Conservation (phyloP, 169 alveolate genomes). For the Babesia gibsoni region DNA sequence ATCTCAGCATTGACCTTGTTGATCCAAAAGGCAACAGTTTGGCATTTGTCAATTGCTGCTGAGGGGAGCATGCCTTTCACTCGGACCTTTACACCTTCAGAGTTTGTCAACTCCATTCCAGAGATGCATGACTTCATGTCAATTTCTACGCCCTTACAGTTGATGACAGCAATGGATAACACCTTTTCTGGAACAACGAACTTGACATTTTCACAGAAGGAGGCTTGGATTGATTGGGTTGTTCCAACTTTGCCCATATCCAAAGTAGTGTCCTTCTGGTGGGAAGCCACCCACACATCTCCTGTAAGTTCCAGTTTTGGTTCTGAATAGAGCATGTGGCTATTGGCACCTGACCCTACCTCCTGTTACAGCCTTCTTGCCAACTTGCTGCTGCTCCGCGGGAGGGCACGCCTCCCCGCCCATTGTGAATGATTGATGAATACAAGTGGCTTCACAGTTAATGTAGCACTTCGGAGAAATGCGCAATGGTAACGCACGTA, state of each 20-base stretch:
- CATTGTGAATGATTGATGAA: no score
- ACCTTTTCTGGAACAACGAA: slow-evolving; percentile 49
- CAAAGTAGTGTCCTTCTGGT: slow-evolving; percentile 30
- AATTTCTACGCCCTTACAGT: slow-evolving; percentile 44
- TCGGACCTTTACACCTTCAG: slow-evolving; percentile 45
- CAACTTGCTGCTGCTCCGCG: no score
- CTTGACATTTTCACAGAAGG: slow-evolving; percentile 39
- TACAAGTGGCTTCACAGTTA: no score
- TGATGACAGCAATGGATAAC: slow-evolving; percentile 36
- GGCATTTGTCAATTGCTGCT: slow-evolving; percentile 64
- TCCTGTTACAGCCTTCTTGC: no score
- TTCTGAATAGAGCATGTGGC: no score
- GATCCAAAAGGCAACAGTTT: slow-evolving; percentile 58
- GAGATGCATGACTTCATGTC: slow-evolving; percentile 48
- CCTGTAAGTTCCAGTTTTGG: slow-evolving; percentile 36
- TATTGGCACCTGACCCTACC: no score
- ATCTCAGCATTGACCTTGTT: slow-evolving; percentile 44
- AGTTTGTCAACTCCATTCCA: slow-evolving; percentile 60
- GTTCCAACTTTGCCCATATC: slow-evolving; percentile 30
- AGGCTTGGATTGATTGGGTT: slow-evolving; percentile 45
- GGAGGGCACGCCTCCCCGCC: no score
- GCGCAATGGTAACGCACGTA: no score
- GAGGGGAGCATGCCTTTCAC: slow-evolving; percentile 50
- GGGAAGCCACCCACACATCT: slow-evolving; percentile 59
- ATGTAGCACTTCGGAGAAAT: no score